A percentile compares a stretch with the other conserved stretches of the same genome.
Conservation (phyloP, 2,329 filamentous ascomycete species). For the Fusarium sp. region DNA sequence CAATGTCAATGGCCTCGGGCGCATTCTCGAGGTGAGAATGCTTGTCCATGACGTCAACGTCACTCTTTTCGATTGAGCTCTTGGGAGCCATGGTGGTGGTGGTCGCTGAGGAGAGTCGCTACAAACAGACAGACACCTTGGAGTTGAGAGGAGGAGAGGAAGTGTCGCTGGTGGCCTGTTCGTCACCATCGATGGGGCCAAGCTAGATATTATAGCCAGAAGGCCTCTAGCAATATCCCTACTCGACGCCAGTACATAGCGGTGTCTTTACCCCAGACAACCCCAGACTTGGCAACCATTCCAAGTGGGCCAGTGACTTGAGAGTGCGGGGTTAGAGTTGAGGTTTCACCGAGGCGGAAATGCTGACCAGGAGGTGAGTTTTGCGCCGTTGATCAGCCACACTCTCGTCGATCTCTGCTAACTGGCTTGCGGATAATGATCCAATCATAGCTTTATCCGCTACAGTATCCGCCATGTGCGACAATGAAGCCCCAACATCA, state of each 20-base stretch:
- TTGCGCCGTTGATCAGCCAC: not conserved
- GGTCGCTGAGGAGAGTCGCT: not conserved
- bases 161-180: slow-evolving; percentile 4
- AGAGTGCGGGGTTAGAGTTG: slow-evolving; percentile 36
- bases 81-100: slow-evolving; percentile 27
- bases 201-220: slow-evolving; percentile 34
- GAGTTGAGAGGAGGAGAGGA: not conserved
- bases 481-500: not conserved
- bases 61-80: slow-evolving; percentile 41
- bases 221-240: slow-evolving; percentile 8
- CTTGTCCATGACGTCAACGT: slow-evolving; percentile 34
- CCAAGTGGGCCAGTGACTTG: slow-evolving; percentile 12
- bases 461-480: not conserved
- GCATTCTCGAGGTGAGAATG: slow-evolving; percentile 29
- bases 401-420: not conserved
- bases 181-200: not conserved
- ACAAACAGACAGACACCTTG: too few species aligned
- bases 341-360: slow-evolving; percentile 33
- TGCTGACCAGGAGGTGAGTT: slow-evolving; percentile 4
- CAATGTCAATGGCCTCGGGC: slow-evolving; percentile 35
- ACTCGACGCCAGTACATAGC: slow-evolving; percentile 4
- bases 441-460: slow-evolving; percentile 22
- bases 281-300: slow-evolving; percentile 31
- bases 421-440: slow-evolving; percentile 30
- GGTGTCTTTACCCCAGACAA: slow-evolving; percentile 29